Percentiles rank a stretch among this genome's conserved stretches.
Conservation (phyloP, 371 early-diverging fungal genomes). For the Rhizopus sp. region DNA sequence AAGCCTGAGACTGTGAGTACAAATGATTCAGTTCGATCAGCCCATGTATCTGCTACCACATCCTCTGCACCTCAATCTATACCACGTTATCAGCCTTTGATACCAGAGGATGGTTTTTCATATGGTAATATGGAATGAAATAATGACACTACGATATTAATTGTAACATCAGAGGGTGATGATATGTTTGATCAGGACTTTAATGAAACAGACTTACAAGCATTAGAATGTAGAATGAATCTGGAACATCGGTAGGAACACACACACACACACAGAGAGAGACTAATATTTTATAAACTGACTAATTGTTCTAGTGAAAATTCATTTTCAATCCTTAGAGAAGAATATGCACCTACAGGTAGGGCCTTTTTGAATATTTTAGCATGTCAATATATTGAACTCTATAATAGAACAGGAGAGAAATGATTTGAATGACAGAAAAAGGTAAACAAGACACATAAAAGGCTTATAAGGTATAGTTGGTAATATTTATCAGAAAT, state of each 20-base stretch:
- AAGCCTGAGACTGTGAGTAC: neutral
- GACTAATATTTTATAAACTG: no score
- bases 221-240: neutral
- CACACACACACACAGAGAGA: no score
- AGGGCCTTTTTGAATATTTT: no score
- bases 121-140: constrained; percentile 15
- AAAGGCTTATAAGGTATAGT: no score
- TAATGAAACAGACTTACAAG: constrained; percentile 3
- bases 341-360: no score
- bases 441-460: no score
- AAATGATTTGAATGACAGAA: no score
- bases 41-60: neutral
- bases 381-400: no score
- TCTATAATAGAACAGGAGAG: no score
- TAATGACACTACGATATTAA: neutral
- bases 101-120: constrained; percentile 24
- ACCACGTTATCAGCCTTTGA: neutral
- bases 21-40: neutral
- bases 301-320: neutral
- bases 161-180: neutral
- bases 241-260: neutral
- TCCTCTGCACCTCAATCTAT: neutral
- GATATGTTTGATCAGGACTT: constrained; percentile 5
- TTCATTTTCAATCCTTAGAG: neutral
- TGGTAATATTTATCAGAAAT: no score